Base-by-base conservation (phyloP, 495 filamentous ascomycete species). In the Xylaria bambusicola region DNA sequence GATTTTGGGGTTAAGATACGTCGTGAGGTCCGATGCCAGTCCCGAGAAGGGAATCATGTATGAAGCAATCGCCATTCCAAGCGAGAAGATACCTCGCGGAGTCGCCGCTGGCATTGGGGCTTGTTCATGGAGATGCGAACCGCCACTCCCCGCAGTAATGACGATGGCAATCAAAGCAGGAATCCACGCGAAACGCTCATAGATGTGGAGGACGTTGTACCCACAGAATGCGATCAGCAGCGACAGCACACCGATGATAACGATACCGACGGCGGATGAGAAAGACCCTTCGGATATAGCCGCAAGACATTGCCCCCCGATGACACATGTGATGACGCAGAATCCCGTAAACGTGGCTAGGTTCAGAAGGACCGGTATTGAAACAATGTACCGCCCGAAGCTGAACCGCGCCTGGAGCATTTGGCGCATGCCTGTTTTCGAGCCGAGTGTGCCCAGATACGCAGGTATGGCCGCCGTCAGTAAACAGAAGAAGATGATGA, bases 131-230 rank as follows among this genome's bases (percentile, higher is more conserved):
- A 79, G 71, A 36, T 64, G 59, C 3, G 65, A 66, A 13, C 75
- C 76, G 38, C 74, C 71, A 45, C 67, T 67, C 33, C 77, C 79
- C 2, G 75, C 72, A 13, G 77, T 62, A 6, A 84, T 75, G 49
- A 75, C 64, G 36, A 85, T 75, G 12, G 82, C 77, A 23, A 85
- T 74, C 27, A 83, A 58, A 20, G 76, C 77, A 10, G 77, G 73
- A 63, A 83, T 79, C 84, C 84, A 88, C 15, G 84, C 82, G 53
- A 77, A 88, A 42, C 82, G 78, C 72, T 87, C 84, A 58, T 84
- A 87, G 10, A 77, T 61, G 63, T 88, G 78, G 29, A 88, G 77
- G 1, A 80, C 74, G 3, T 74, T 73, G 52, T 83, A 80, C 23
- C 86, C 86, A 65, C 84, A 80, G 63, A 86, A 83, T 10, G 80